Evolutionary conservation across 306 rosid species (phyloP).

Genomic region (Canavalia ensiformis): DNA sequence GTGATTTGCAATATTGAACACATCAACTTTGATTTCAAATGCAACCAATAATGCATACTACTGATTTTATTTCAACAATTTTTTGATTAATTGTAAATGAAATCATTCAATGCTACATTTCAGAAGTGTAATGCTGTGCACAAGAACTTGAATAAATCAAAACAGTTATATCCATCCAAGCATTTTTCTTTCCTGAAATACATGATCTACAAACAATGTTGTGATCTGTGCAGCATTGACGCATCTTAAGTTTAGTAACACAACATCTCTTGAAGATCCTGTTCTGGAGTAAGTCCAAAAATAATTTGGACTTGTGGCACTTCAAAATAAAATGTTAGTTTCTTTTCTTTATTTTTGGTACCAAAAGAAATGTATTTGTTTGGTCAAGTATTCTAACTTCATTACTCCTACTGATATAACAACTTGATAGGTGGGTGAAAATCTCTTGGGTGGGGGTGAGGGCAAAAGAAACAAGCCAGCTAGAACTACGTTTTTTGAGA

Average conservation of each 20-base stretch:
- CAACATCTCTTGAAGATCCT: not conserved
- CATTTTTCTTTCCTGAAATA: not conserved
- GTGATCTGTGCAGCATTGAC: not conserved
- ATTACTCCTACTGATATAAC: not conserved
- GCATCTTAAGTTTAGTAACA: conserved; percentile 13
- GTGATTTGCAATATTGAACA: conserved; percentile 43
- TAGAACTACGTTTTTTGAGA: not conserved
- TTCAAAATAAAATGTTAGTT: not conserved
- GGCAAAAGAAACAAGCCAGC: not conserved
- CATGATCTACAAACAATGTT: conserved; percentile 6
- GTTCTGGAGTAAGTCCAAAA: not conserved
- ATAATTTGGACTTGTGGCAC: not conserved
- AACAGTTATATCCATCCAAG: not conserved
- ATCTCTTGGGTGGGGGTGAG: not conserved
- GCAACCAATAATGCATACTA: conserved; percentile 29
- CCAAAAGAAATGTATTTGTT: not conserved
- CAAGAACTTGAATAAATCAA: conserved; percentile 1
- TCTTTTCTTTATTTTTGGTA: not conserved
- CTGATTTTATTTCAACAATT: not conserved
- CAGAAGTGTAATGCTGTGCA: not conserved
- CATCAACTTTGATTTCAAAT: conserved; percentile 35
- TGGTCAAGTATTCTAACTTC: not conserved
- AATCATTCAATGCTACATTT: conserved; percentile 15
- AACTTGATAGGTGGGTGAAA: conserved; percentile 3
- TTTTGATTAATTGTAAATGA: conserved; percentile 2